phyloP scores from a whole-genome alignment of 2,329 filamentous ascomycete species.

The Chaetomiaceae sp. region DNA sequence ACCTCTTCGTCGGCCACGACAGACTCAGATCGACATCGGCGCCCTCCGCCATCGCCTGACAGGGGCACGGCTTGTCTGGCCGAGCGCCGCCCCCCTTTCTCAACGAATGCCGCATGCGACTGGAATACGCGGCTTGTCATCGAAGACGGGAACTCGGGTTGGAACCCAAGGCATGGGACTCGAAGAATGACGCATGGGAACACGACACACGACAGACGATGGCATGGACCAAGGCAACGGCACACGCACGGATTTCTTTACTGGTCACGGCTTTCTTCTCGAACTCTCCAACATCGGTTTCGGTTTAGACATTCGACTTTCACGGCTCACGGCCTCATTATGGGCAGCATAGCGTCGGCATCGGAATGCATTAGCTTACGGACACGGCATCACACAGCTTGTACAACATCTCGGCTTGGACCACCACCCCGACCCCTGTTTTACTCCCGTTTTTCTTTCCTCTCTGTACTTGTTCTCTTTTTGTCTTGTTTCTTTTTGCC shows the following conservation, averaged over 20 bases:
- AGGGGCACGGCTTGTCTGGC: background rate
- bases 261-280: background rate
- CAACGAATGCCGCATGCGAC: slow-evolving; percentile 23
- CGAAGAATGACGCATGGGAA: background rate
- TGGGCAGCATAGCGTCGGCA: slow-evolving; percentile 25
- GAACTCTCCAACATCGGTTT: background rate
- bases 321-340: background rate
- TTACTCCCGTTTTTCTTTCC: slow-evolving; percentile 15
- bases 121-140: slow-evolving; percentile 23
- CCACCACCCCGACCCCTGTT: slow-evolving; percentile 16
- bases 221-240: background rate
- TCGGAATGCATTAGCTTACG: slow-evolving; percentile 17
- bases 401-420: slow-evolving; percentile 25
- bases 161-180: background rate
- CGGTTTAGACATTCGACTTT: slow-evolving; percentile 1
- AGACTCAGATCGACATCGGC: slow-evolving; percentile 39
- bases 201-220: background rate
- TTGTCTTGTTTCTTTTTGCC: slow-evolving; percentile 11
- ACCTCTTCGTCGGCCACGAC: slow-evolving; percentile 45
- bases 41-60: slow-evolving; percentile 28
- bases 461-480: slow-evolving; percentile 14
- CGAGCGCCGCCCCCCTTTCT: background rate
- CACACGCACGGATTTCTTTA: background rate
- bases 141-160: slow-evolving; percentile 23
- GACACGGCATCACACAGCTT: slow-evolving; percentile 17